These are phyloP conservation scores for Lipomyces kockii DNA, from an alignment of 805 yeast species.

Conservation along the genomic window DNA sequence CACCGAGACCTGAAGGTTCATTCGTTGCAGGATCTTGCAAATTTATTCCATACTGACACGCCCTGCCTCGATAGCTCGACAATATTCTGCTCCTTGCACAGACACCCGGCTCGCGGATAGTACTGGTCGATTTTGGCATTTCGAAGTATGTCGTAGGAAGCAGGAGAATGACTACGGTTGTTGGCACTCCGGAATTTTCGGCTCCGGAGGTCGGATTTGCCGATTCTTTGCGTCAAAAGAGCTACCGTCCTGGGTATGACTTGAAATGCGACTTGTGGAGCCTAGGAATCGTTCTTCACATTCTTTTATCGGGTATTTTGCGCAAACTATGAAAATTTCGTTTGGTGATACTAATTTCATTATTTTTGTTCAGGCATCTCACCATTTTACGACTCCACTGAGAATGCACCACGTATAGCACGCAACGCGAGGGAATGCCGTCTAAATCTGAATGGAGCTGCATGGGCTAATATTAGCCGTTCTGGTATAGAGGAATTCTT, in stretches of 20 bases:
- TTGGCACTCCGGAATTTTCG: slow-evolving; percentile 70
- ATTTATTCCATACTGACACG: neutral
- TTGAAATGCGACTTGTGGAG: slow-evolving; percentile 73
- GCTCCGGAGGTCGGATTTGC: slow-evolving; percentile 71
- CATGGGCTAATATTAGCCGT: slow-evolving; percentile 51
- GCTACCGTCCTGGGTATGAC: slow-evolving; percentile 51
- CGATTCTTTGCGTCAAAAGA: slow-evolving; percentile 3
- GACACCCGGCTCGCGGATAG: slow-evolving; percentile 56
- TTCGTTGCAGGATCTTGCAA: neutral
- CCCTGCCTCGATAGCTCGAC: slow-evolving; percentile 48
- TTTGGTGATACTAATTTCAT: neutral
- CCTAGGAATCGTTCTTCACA: slow-evolving; percentile 62
- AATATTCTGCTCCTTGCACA: slow-evolving; percentile 63
- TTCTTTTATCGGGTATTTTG: slow-evolving; percentile 53
- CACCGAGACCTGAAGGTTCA: slow-evolving; percentile 64
- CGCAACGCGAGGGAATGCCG: slow-evolving; percentile 51
- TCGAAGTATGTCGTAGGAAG: slow-evolving; percentile 46
- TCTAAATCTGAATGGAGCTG: slow-evolving; percentile 47
- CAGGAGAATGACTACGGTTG: slow-evolving; percentile 55
- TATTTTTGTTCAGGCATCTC: slow-evolving; percentile 53
- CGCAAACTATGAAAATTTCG: neutral
- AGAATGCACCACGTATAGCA: slow-evolving; percentile 51
- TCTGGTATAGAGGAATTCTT: slow-evolving; percentile 17
- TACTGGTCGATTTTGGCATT: slow-evolving; percentile 73
- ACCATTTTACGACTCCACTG: slow-evolving; percentile 58